Base-by-base conservation (phyloP, 1,284 basidiomycete species). In the Retiboletus flavoniger region DNA sequence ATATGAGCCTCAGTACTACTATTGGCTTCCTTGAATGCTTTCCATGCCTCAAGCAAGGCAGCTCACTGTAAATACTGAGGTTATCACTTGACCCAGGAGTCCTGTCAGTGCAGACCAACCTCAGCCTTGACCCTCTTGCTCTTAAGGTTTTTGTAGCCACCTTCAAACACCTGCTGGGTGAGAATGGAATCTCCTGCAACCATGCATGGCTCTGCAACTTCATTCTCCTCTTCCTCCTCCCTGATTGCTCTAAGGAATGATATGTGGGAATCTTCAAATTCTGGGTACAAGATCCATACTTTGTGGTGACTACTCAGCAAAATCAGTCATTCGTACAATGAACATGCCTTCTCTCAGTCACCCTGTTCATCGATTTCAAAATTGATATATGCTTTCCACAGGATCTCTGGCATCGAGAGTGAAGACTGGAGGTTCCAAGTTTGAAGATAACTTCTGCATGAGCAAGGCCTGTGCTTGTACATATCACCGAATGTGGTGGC, bases 361-460 rank as follows among this genome's bases (percentile, higher is more conserved):
- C 94, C 91, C 71, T 97, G 94, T 60, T 95, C 93, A 61, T 69
- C 69, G 11, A 93, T 89, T 72, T 96, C 94, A 63, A 95, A 94
- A 74, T 99, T 96, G 74, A 99, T 94, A 73, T 95, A 99, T 4
- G 93, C 92, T 69, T 95, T 95, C 94, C 94, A 96, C n/a, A 98
- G 80, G 11, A 98, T 80, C 72, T 99, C 97, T 3, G 97, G 97
- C 94, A 98, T 98, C 54, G 97, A 95, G 39, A 99, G 79, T 16
- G 87, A 85, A 0, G 81, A 74, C 67, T 99, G 3, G 88, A 79
- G n/a, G 96, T 84, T 4, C 93, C 97, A 36, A 99, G 85, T 72
- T 99, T 95, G 72, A 94, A 99, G 66, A 99, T 95, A 3, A 87
- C 95, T 16, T 98, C 89, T 3, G 95, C 93, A 44, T 97, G 93